phyloP scores from a whole-genome alignment of 495 filamentous ascomycete genomes.

The Talaromyces trachyspermus region DNA sequence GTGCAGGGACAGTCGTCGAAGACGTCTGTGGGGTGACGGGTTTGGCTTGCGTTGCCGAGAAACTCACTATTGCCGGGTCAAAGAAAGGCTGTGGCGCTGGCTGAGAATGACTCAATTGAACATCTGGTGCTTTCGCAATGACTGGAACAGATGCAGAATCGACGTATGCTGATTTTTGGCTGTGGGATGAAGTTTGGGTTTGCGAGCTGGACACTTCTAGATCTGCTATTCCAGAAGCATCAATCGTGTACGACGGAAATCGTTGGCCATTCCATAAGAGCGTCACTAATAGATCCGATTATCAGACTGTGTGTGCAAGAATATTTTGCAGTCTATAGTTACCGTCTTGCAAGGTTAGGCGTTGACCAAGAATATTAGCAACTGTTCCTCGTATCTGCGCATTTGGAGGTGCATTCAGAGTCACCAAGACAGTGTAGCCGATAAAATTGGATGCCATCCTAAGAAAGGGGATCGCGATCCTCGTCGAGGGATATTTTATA shows the following conservation, averaged over 20 bases:
- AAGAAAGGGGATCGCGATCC: neutral
- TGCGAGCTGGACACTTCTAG: slow-evolving; percentile 39
- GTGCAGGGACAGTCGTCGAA: neutral
- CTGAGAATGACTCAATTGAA: neutral
- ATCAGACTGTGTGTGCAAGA: neutral
- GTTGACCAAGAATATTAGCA: slow-evolving; percentile 61
- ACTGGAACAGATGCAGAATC: neutral
- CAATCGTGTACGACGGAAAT: slow-evolving; percentile 42
- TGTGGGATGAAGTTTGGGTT: slow-evolving; percentile 15
- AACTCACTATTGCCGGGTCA: slow-evolving; percentile 51
- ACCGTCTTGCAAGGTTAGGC: slow-evolving; percentile 76
- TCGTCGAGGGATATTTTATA: too few species aligned
- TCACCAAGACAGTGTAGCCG: slow-evolving; percentile 71
- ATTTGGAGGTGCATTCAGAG: slow-evolving; percentile 57
- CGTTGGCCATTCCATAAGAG: slow-evolving; percentile 43
- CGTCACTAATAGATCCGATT: slow-evolving; percentile 26
- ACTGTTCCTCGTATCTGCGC: slow-evolving; percentile 67
- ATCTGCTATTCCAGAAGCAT: slow-evolving; percentile 51
- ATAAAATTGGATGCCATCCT: slow-evolving; percentile 66
- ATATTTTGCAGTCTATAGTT: slow-evolving; percentile 14
- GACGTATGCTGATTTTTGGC: slow-evolving; percentile 6
- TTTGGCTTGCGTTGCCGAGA: slow-evolving; percentile 24
- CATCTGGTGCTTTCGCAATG: neutral
- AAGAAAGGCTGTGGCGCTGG: slow-evolving; percentile 30
- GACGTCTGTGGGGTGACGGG: slow-evolving; percentile 6